These are phyloP conservation scores for Poa annua DNA, from an alignment of 176 grass and related monocot species.

Conservation along the genomic window DNA sequence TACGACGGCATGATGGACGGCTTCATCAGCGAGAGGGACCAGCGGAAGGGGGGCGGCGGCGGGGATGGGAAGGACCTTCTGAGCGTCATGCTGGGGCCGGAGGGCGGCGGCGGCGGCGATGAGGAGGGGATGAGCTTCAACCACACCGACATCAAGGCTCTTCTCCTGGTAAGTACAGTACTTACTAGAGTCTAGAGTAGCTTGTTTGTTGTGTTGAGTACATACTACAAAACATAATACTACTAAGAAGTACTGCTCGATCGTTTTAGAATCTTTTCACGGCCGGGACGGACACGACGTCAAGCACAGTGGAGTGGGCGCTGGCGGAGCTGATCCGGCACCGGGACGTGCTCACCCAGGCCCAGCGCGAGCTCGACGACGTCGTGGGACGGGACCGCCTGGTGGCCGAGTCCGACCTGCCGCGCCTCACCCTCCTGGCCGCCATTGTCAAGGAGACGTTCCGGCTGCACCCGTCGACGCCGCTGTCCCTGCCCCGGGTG, in stretches of 20 bases:
- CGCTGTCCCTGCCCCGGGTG: conserved; percentile 67
- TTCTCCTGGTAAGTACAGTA: conserved; percentile 59
- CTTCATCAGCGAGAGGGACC: conserved; percentile 54
- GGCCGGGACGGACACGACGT: background rate
- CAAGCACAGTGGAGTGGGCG: conserved; percentile 18
- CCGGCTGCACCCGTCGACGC: conserved; percentile 70
- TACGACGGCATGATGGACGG: conserved; percentile 65
- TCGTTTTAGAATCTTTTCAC: background rate
- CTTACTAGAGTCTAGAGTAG: no score
- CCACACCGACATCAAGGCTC: conserved; percentile 65
- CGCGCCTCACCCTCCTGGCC: conserved; percentile 15
- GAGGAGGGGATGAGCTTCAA: conserved; percentile 41
- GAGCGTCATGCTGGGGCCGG: conserved; percentile 42
- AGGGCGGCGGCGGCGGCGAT: background rate
- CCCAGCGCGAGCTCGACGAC: background rate
- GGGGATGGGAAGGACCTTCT: conserved; percentile 44
- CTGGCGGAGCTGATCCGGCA: background rate
- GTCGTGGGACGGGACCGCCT: background rate
- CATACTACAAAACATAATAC: no score
- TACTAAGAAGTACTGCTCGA: no score
- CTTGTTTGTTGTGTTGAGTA: no score
- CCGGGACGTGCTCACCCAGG: background rate
- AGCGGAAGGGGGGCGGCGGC: background rate
- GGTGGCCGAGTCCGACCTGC: background rate
- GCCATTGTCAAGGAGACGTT: conserved; percentile 74